These are phyloP conservation scores for Gossypioides kirkii DNA, from an alignment of 345 rosid genomes.

Conservation along the genomic window DNA sequence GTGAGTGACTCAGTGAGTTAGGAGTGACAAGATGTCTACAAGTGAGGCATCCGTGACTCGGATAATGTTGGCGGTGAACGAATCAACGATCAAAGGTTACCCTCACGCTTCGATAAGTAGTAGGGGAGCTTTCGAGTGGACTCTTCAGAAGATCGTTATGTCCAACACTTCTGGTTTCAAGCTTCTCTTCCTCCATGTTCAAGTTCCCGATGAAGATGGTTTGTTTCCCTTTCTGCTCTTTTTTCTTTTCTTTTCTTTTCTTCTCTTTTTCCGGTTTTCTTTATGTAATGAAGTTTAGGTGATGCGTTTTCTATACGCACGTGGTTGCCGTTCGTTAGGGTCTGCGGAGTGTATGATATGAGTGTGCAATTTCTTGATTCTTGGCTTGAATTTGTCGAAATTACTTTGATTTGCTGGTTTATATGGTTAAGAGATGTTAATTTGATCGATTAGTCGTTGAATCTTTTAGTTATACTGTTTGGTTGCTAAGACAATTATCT, in stretches of 20 bases:
- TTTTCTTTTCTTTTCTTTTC: neutral
- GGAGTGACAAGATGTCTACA: conserved; percentile 20
- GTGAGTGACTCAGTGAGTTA: conserved; percentile 10
- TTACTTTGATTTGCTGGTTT: neutral
- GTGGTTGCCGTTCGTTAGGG: neutral
- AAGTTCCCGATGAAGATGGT: conserved; percentile 98
- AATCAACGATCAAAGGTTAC: conserved; percentile 84
- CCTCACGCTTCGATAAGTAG: conserved; percentile 95
- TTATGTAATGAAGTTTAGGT: neutral
- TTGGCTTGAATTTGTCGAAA: neutral
- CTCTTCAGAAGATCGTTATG: conserved; percentile 74
- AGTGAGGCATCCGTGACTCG: conserved; percentile 69
- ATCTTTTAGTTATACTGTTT: neutral
- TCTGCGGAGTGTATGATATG: neutral
- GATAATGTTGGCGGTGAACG: conserved; percentile 76
- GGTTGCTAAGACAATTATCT: neutral
- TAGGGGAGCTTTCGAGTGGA: conserved; percentile 92
- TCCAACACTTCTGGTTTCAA: conserved; percentile 70
- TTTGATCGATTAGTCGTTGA: neutral
- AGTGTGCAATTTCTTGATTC: neutral
- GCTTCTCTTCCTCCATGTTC: conserved; percentile 91
- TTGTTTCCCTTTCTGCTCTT: neutral
- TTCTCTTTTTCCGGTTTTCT: neutral
- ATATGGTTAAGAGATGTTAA: neutral
- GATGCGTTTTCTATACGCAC: neutral